phyloP scores from a whole-genome alignment of 495 filamentous ascomycete genomes.

The Annulohypoxylon nitens region DNA sequence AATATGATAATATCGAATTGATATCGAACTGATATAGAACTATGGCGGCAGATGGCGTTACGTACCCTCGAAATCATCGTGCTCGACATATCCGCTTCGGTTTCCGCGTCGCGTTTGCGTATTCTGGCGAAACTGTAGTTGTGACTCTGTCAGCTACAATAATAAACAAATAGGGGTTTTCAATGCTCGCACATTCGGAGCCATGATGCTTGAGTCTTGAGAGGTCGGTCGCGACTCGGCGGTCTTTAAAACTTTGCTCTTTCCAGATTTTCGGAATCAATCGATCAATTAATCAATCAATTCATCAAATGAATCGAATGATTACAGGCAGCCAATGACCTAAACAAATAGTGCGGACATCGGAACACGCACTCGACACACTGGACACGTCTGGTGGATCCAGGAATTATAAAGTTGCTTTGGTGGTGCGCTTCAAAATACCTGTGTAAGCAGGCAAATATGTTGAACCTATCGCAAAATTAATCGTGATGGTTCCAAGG shows the following conservation, averaged over 20 bases:
- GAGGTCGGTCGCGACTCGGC: conserved; percentile 21
- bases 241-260: conserved; percentile 7
- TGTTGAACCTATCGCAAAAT: background rate
- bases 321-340: conserved; percentile 3
- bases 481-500: conserved; percentile 1
- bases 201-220: conserved; percentile 23
- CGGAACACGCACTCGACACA: background rate
- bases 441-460: background rate
- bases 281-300: conserved; percentile 5
- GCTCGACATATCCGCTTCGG: conserved; percentile 80
- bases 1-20: background rate
- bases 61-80: conserved; percentile 89
- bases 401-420: background rate
- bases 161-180: background rate
- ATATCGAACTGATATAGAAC: background rate
- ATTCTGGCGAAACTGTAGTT: conserved; percentile 48
- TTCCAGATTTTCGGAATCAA: conserved; percentile 6
- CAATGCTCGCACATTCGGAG: conserved; percentile 41
- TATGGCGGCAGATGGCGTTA: background rate
- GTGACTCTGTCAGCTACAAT: conserved; percentile 16
- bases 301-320: background rate
- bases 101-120: conserved; percentile 78
- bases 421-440: conserved; percentile 5
- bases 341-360: conserved; percentile 14
- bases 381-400: background rate